Percentiles rank a stretch among this genome's conserved stretches.
phyloP scores from a whole-genome alignment of 2,329 filamentous ascomycete species.

The Venturia carpophila region DNA sequence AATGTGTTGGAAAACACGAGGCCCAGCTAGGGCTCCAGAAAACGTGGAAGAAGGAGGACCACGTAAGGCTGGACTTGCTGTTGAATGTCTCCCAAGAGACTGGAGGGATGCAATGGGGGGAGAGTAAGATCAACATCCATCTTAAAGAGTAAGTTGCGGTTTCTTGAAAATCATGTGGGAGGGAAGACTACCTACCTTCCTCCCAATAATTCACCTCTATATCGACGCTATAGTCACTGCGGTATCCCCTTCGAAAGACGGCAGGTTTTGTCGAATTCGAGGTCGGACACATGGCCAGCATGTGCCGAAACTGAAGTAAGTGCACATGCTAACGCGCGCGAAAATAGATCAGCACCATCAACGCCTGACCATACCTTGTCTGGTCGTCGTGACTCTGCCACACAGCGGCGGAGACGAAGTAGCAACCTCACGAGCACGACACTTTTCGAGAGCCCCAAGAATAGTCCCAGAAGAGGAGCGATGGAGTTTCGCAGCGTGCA shows the following conservation, averaged over 20 bases:
- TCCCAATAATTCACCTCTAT: not conserved
- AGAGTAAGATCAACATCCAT: conserved; percentile 5
- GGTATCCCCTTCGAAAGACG: not conserved
- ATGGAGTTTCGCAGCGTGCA: conserved; percentile 1
- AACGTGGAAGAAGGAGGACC: not conserved
- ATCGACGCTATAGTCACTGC: not conserved
- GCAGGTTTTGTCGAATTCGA: not conserved
- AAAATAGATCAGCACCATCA: not conserved
- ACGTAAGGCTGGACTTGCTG: not conserved
- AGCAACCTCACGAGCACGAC: not conserved
- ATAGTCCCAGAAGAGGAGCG: not conserved
- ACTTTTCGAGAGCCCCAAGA: not conserved
- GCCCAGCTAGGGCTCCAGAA: conserved; percentile 1
- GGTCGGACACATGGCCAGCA: too few relatives aligned
- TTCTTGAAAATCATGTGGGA: not conserved
- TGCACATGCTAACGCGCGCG: not conserved
- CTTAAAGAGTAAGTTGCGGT: not conserved
- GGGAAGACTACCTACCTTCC: not conserved
- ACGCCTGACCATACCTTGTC: not conserved
- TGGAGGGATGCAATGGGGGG: not conserved
- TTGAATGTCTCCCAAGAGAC: conserved; percentile 2
- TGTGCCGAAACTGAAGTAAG: not conserved
- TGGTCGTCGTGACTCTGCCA: not conserved
- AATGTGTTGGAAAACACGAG: conserved; percentile 2
- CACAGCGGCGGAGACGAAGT: not conserved